Base-by-base conservation (phyloP, 2,329 filamentous ascomycete species). In the Microthyrium microscopicum region DNA sequence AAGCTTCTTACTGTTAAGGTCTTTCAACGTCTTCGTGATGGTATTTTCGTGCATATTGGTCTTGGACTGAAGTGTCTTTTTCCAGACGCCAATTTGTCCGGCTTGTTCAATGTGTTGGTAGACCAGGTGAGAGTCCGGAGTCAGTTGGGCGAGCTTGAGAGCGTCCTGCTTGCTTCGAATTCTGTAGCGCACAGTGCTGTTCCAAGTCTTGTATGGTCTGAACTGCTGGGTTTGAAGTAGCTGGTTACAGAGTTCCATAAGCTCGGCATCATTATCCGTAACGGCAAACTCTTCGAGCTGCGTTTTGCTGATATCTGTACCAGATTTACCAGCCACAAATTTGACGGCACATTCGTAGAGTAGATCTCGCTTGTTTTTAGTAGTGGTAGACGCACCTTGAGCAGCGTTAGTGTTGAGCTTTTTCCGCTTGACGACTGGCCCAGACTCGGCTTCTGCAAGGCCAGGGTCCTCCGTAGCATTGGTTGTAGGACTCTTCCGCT, bases 81-180 rank as follows among this genome's bases (percentile, higher is more conserved):
- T 77, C 89, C 89, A 98, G 48, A 93, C 82, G 39, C 87, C 89
- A 46, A 83, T 78, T 42, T 72, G 70, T 41, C 79, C 81, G 20
- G 80, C 76, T 44, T 81, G 77, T 56, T 95, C 87, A 50, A 98
- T 87, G 45, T 82, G 71, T 42, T 75, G 73, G 65, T 91, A 95
- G 18, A 95, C 78, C 49, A 93, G 68, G 49, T 73, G 70, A 56
- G 95, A 87, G 47, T 87, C 73, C 39, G 71, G 53, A 38, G 53
- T 64, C 36, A 74, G 30, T 19, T 37, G 32, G 15, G 21, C 33
- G 16, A 28, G 18, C 30, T 33, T 37, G 13, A n/a, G 20, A 5
- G 35, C 35, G 13, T 33, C 22, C 12, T 36, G 21, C 11, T 37
- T 34, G 5, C 16, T 16, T 11, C 35, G 20, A 4, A 26, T 17